phyloP scores from a whole-genome alignment of 257 asterid species.

The Solanum appendiculatum region DNA sequence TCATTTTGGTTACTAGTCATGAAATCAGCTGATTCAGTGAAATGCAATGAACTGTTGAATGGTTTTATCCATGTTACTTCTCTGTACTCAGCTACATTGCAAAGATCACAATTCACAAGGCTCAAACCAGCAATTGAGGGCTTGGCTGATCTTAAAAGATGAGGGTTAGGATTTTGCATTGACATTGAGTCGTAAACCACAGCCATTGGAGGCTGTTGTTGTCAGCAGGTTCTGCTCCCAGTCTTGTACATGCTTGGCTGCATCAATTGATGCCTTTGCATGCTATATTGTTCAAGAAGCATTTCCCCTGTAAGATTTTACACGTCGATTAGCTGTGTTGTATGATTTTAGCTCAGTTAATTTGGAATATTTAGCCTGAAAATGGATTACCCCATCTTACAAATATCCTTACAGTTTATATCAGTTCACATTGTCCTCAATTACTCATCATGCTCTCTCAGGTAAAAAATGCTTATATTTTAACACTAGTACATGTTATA shows the following conservation, averaged over 20 bases:
- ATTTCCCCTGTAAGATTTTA: neutral
- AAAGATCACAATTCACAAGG: neutral
- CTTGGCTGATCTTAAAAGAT: neutral
- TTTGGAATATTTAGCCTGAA: neutral
- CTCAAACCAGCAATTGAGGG: neutral
- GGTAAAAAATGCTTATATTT: neutral
- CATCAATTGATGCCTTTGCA: constrained; percentile 64
- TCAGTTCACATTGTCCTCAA: neutral
- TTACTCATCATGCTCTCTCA: neutral
- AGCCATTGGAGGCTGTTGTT: neutral
- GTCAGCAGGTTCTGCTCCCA: neutral
- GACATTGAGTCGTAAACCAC: neutral
- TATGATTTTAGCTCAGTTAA: neutral
- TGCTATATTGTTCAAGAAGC: constrained; percentile 12
- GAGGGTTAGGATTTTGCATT: neutral
- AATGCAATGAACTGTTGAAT: neutral
- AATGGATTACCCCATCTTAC: neutral
- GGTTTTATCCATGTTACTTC: neutral
- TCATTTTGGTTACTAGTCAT: neutral
- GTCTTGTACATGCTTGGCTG: neutral
- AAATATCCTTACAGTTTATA: neutral
- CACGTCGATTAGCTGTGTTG: neutral
- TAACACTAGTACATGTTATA: neutral
- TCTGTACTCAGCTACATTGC: neutral
- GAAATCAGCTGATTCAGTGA: neutral